A percentile compares a stretch with the other conserved stretches of the same genome.
Conservation (phyloP, 345 rosid species). For the Eucalyptus globulus region DNA sequence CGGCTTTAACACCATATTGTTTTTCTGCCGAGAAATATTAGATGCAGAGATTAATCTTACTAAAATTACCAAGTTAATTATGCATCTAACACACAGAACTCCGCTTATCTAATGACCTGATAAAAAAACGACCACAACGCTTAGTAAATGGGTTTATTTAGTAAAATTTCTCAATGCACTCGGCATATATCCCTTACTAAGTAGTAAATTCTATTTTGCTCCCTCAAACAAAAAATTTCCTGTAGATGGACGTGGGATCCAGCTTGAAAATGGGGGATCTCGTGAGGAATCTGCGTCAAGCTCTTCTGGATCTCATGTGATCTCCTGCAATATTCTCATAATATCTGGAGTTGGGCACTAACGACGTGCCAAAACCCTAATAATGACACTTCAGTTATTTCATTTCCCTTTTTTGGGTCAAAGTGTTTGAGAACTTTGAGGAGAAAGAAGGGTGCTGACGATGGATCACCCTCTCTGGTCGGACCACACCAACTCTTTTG, state of each 20-base stretch:
- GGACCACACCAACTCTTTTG: neutral
- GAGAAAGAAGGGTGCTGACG: neutral
- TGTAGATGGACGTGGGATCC: conserved; percentile 54
- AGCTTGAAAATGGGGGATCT: conserved; percentile 37
- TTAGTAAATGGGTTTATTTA: neutral
- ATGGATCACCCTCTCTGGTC: neutral
- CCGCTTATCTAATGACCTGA: neutral
- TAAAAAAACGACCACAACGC: neutral
- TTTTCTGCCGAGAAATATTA: neutral
- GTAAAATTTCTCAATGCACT: neutral
- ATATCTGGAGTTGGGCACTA: neutral
- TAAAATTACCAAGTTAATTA: neutral
- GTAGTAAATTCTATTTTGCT: neutral
- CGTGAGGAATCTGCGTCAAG: conserved; percentile 28
- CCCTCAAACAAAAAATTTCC: neutral
- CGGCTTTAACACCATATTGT: neutral
- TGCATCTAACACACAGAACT: neutral
- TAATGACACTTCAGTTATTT: neutral
- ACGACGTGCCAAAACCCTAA: neutral
- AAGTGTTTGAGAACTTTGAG: neutral
- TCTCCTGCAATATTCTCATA: neutral
- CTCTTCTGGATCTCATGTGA: conserved; percentile 18
- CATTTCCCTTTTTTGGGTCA: neutral
- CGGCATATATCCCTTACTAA: neutral
- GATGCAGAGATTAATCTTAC: neutral